Base-by-base conservation (phyloP, 2,329 filamentous ascomycete species). In the Uncinocarpus reesii region DNA sequence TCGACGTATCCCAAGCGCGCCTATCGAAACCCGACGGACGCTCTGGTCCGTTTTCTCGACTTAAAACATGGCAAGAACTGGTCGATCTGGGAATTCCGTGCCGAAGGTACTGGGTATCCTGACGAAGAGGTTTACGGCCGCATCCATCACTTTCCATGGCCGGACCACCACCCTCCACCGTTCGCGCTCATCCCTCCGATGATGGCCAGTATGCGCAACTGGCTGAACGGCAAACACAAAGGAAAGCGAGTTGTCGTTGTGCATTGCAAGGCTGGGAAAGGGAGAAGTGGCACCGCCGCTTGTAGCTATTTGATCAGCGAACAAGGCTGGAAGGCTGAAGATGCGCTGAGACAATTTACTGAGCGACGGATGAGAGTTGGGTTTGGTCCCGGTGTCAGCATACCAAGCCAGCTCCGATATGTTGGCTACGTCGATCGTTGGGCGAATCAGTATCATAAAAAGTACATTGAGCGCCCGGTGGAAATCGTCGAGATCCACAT, bases 11-110 rank as follows among this genome's bases (percentile, higher is more conserved):
- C 92, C 0, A 83, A 94, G 63, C 81, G 84, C 54, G 88, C 87
- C 52, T 98, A 96, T 68, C 86, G 92, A 61, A 98, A 95, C 62
- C 90, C 90, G 0, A 81, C 95, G 42, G 83, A 93, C 61, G 78
- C 83, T 32, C 79, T 98, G 18, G 86, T 96, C 51, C 77, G 79
- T 55, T 98, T 90, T 64, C 81, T 98, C 53, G 87, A 96, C 67
- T 71, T 76, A 37, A 86, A 88, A 60, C 92, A 98, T 67, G 83
- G 77, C 23, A 70, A 80, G 21, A 72, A 92, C 54, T 98, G 92
- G 92, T 81, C 84, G 2, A 95, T 98, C 59, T 98, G 90, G 87
- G 92, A 98, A 68, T 98, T 98, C 59, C 82, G 92, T 38, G 92
- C 88, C 29, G 92, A 98, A 65, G 92, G 92, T 4, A 95, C 92